Percentiles rank a stretch among this genome's conserved stretches.
These are phyloP conservation scores for Xylaria sp. DNA, from an alignment of 2,329 filamentous ascomycete species.

Conservation along the genomic window DNA sequence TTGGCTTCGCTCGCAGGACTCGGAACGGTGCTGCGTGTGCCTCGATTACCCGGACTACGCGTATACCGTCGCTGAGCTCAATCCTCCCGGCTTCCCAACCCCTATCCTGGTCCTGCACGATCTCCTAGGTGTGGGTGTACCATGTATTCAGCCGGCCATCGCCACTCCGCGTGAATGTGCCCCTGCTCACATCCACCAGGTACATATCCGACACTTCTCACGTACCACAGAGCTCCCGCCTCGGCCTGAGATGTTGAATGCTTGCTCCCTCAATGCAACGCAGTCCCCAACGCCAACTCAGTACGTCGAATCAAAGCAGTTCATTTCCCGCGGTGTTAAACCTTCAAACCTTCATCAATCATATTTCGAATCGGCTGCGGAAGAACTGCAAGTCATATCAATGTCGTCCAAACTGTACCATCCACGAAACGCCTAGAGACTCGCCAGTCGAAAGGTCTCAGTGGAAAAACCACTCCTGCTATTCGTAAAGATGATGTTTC, in stretches of 20 bases:
- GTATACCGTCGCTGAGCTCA: background rate
- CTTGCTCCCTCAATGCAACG: background rate
- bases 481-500: slow-evolving; percentile 1
- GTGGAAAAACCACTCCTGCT: background rate
- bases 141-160: background rate
- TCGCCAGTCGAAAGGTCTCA: too few relatives aligned
- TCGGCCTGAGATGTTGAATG: background rate
- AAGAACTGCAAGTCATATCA: background rate
- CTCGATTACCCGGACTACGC: too few relatives aligned
- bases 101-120: background rate
- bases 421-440: background rate
- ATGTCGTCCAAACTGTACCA: slow-evolving; percentile 5
- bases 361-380: background rate
- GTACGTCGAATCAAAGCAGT: background rate
- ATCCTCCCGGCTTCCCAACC: background rate
- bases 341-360: background rate
- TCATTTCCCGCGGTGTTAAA: background rate
- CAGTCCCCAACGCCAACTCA: background rate
- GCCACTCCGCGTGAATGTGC: background rate
- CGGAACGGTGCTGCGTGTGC: background rate
- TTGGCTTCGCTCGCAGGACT: background rate
- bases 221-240: background rate
- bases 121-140: background rate
- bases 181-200: background rate
- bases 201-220: background rate